phyloP scores from a whole-genome alignment of 2,329 filamentous ascomycete genomes.

The Fusarium sp. region DNA sequence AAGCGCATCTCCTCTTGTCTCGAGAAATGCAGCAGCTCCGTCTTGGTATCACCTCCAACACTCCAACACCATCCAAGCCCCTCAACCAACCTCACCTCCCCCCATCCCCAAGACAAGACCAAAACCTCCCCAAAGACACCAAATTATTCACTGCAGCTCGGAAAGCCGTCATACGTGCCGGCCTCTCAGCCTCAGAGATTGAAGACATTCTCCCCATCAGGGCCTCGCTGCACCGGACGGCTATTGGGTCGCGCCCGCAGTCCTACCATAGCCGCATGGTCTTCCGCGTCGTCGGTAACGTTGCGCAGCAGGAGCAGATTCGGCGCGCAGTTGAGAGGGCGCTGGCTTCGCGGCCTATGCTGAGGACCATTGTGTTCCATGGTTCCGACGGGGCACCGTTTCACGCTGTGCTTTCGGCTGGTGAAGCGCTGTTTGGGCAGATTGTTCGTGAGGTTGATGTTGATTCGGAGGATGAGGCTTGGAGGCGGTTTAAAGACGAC shows the following conservation, averaged over 20 bases:
- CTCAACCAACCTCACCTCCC: not conserved
- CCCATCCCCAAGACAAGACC: not conserved
- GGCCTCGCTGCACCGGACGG: constrained; percentile 46
- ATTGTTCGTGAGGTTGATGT: constrained; percentile 43
- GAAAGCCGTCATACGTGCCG: constrained; percentile 24
- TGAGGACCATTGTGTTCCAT: constrained; percentile 46
- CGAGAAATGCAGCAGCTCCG: constrained; percentile 35
- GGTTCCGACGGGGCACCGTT: constrained; percentile 29
- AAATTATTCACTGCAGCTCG: constrained; percentile 18
- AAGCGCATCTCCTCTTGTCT: constrained; percentile 44
- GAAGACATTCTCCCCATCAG: constrained; percentile 49
- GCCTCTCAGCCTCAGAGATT: constrained; percentile 36
- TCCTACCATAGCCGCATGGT: constrained; percentile 51
- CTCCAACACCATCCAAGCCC: constrained; percentile 1
- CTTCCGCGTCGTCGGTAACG: constrained; percentile 44
- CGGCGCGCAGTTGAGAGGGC: constrained; percentile 44
- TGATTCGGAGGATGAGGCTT: constrained; percentile 38
- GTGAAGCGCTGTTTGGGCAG: constrained; percentile 37
- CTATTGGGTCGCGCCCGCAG: constrained; percentile 48
- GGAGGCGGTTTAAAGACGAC: constrained; percentile 34
- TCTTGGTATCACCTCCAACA: constrained; percentile 16
- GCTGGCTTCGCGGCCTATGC: constrained; percentile 44
- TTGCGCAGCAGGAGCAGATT: constrained; percentile 35
- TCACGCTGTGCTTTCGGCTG: constrained; percentile 45
- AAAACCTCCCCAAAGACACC: not conserved